Conservation (phyloP, 805 yeast species). For the Spathaspora boniae region DNA sequence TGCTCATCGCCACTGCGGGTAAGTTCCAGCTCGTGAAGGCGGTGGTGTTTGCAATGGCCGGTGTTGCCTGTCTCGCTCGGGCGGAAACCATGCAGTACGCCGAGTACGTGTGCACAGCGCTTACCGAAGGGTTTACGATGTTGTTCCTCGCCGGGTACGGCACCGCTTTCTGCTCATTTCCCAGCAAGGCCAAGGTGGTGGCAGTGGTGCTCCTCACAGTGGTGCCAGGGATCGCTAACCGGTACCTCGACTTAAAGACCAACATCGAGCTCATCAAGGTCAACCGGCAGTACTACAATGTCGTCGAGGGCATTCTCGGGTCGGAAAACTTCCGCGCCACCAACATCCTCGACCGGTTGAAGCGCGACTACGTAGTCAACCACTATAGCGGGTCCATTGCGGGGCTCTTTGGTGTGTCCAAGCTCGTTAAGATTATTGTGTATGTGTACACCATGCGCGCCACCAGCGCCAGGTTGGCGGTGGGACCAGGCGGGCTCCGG, state of each 20-base stretch:
- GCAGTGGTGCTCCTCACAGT: background rate
- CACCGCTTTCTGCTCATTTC: background rate
- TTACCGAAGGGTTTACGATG: slow-evolving; percentile 4
- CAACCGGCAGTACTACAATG: slow-evolving; percentile 1
- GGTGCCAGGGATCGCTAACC: background rate
- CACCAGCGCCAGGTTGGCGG: background rate
- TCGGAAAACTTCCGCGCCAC: slow-evolving; percentile 1
- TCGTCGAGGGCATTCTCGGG: slow-evolving; percentile 3
- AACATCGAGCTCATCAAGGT: background rate
- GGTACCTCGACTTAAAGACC: slow-evolving; percentile 3
- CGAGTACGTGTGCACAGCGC: background rate
- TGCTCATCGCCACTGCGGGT: background rate
- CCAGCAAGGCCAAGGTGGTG: background rate
- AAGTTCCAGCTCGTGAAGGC: background rate
- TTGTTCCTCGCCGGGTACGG: slow-evolving; percentile 5
- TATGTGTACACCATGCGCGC: background rate
- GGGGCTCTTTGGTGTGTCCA: slow-evolving; percentile 2
- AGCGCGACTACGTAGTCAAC: background rate
- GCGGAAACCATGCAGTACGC: slow-evolving; percentile 1
- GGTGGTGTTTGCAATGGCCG: background rate
- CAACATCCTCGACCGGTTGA: background rate
- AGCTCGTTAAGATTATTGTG: slow-evolving; percentile 1
- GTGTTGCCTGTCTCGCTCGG: background rate
- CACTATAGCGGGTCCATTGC: background rate
- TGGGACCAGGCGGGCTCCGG: too few species aligned